These are phyloP conservation scores for Claviceps sp. DNA, from an alignment of 2,329 filamentous ascomycete genomes.

Conservation along the genomic window DNA sequence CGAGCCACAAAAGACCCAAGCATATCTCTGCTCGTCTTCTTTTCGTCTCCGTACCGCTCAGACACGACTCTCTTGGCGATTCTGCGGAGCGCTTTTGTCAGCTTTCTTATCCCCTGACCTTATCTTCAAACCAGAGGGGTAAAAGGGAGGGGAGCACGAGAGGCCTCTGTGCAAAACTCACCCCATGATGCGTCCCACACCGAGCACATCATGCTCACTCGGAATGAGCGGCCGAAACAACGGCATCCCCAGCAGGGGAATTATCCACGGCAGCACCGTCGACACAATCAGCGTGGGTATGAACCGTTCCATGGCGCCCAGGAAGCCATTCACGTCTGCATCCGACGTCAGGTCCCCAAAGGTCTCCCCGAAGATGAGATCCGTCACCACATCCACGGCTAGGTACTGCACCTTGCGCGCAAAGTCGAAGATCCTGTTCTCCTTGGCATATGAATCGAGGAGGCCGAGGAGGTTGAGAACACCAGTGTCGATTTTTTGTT, in stretches of 20 bases:
- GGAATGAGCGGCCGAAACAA: constrained; percentile 28
- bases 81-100: not conserved
- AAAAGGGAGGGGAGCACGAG: not conserved
- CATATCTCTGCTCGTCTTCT: constrained; percentile 36
- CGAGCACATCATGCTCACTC: constrained; percentile 22
- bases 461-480: constrained; percentile 7
- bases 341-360: constrained; percentile 37
- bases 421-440: constrained; percentile 8
- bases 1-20: constrained; percentile 29
- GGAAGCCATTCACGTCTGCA: constrained; percentile 33
- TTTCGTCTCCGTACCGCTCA: constrained; percentile 29
- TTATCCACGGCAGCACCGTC: constrained; percentile 9
- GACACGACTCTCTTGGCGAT: constrained; percentile 31
- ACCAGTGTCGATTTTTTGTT: constrained; percentile 18
- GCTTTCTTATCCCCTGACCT: no score
- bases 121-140: not conserved
- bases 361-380: constrained; percentile 35
- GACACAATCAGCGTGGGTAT: constrained; percentile 11
- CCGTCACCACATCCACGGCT: constrained; percentile 41
- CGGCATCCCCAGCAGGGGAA: constrained; percentile 24
- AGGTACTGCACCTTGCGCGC: constrained; percentile 38
- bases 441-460: constrained; percentile 7
- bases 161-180: constrained; percentile 14
- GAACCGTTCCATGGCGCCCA: constrained; percentile 24
- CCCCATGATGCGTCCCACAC: constrained; percentile 31